Evolutionary conservation across 768 basidiomycete species (phyloP), one percentile per base, ranked within the genome.

Genomic region (Suillus subalutaceus): DNA sequence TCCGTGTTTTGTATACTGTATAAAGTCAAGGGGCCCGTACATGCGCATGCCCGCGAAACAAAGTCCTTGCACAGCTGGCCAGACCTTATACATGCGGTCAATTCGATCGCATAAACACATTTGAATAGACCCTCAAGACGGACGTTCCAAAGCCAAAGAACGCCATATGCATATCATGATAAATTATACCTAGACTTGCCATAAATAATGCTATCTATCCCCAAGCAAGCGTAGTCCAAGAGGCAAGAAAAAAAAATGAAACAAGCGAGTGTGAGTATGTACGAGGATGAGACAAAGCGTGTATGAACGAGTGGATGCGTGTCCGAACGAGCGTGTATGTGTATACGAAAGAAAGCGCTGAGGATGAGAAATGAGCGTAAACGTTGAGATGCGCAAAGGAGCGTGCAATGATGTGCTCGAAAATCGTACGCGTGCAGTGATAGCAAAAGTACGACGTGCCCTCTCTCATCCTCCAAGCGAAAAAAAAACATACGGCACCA

Each of bases 381-480:
- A 37, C 6, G 37, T 56, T 38, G 20, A 7, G 55, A 37, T 35
- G 55, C 32, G 20, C 16, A 30, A 52, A 30, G 26, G 53, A 56
- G 18, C 12, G 35, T 56, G 55, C 26, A 26, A 26, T 26, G 26
- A 26, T 26, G 26, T 26, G 6, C 32, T 32, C 18, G 32, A 55
- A 35, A 35, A 32, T n/a, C 55, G 35, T n/a, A 37, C 55, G 6
- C 20, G 32, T 35, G 32, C 10, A 55, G 32, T 12, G 10, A n/a
- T 56, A 37, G 20, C 12, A 56, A 20, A 56, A 6, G 20, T 37
- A 56, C 32, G 35, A 35, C 55, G 32, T 37, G 32, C 55, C 35
- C 55, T 56, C 20, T 37, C 55, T 56, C 55, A 56, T 35, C 55
- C 55, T 56, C 55, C 20, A 56, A 37, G 55, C 35, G 26, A 2